These are phyloP conservation scores for Elsinoe necatrix DNA, from an alignment of 2,329 filamentous ascomycete species.

Conservation along the genomic window DNA sequence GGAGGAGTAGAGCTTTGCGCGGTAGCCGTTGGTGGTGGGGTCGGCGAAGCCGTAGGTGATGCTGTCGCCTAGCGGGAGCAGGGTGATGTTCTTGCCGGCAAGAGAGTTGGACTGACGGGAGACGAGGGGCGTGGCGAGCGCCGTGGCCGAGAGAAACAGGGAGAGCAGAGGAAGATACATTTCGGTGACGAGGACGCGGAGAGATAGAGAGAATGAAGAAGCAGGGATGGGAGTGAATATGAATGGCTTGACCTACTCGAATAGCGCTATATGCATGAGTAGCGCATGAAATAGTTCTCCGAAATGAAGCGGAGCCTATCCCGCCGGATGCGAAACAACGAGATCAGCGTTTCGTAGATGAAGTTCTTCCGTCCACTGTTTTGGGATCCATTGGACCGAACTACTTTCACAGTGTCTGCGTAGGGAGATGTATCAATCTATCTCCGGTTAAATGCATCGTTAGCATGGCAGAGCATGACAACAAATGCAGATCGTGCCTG, in stretches of 20 bases:
- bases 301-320: conserved; percentile 5
- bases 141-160: neutral
- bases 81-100: conserved; percentile 10
- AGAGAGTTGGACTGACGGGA: neutral
- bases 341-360: neutral
- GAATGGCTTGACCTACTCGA: neutral
- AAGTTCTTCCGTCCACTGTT: conserved; percentile 8
- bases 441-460: neutral
- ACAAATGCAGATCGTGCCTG: neutral
- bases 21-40: conserved; percentile 34
- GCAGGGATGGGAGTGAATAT: neutral
- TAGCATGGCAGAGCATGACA: neutral
- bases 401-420: neutral
- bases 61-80: conserved; percentile 7
- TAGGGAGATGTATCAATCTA: neutral
- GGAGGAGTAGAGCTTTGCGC: conserved; percentile 24
- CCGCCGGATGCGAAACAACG: conserved; percentile 5
- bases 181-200: neutral
- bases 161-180: neutral
- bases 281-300: neutral
- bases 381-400: neutral
- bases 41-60: conserved; percentile 28
- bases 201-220: neutral
- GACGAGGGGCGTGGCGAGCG: conserved; percentile 1
- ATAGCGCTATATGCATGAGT: neutral